Conservation (phyloP, 176 grass and related monocot genomes). For the Avena atlantica region DNA sequence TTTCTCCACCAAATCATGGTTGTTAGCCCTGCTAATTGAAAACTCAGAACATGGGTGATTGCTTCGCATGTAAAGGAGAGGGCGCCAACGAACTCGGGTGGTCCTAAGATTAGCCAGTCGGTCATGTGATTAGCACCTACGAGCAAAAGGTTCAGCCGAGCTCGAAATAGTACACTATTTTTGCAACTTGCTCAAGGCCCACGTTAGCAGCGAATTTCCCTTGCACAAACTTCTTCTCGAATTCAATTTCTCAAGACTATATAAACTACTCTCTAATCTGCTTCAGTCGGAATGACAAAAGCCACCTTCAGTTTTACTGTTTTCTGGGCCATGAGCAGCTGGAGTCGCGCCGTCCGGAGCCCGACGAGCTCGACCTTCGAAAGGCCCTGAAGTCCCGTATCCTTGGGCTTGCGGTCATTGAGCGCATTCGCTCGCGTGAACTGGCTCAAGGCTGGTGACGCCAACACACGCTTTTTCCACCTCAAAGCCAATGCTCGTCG, state of each 20-base stretch:
- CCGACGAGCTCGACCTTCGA: no score
- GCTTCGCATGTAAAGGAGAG: constrained; percentile 32
- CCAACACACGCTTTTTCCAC: no score
- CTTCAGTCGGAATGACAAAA: neutral
- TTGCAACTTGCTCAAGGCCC: neutral
- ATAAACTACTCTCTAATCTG: neutral
- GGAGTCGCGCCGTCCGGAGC: no score
- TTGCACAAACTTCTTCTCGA: neutral
- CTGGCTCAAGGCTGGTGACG: no score
- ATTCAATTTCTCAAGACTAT: neutral
- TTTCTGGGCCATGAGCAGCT: no score
- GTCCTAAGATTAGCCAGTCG: constrained; percentile 21
- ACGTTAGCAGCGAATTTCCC: neutral
- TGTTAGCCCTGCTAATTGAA: constrained; percentile 17
- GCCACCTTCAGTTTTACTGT: neutral
- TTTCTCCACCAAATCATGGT: constrained; percentile 27
- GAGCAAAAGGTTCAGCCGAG: neutral
- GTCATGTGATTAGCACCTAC: constrained; percentile 21
- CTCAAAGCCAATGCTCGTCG: no score
- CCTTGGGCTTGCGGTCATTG: no score
- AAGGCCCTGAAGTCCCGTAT: no score
- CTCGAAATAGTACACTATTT: neutral
- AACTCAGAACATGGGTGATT: constrained; percentile 35
- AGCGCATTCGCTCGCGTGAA: no score
- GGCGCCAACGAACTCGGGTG: constrained; percentile 18